Conservation (phyloP, 2,329 filamentous ascomycete species). For the Phoma sp. region DNA sequence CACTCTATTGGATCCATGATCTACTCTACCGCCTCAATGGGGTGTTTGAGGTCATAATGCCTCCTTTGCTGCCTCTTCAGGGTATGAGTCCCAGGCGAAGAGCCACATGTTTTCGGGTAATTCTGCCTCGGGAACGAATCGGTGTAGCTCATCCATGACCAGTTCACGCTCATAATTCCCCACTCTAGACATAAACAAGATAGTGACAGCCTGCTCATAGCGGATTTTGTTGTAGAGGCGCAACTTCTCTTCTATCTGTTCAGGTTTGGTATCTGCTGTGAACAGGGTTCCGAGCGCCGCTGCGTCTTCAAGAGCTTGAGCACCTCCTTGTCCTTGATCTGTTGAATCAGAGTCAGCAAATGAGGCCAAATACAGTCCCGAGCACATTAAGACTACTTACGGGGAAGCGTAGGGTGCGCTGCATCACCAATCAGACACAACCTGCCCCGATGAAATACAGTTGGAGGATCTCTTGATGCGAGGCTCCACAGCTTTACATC, state of each 20-base stretch:
- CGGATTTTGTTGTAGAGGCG: conserved; percentile 17
- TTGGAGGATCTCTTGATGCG: background rate
- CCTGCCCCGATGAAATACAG: background rate
- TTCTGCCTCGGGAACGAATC: conserved; percentile 4
- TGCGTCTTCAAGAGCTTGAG: conserved; percentile 22
- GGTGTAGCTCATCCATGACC: conserved; percentile 3
- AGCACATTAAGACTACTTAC: background rate
- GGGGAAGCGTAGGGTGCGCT: conserved; percentile 15
- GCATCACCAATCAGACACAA: conserved; percentile 2
- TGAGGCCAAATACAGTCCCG: background rate
- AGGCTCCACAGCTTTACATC: conserved; percentile 1
- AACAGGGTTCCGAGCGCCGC: conserved; percentile 17
- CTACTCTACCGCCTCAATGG: too few relatives aligned
- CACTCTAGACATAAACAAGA: conserved; percentile 15
- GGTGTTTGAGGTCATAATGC: background rate
- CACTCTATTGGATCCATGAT: too few relatives aligned
- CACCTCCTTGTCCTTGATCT: conserved; percentile 17
- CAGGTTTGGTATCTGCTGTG: conserved; percentile 2
- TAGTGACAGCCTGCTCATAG: conserved; percentile 8
- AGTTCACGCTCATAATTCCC: conserved; percentile 1
- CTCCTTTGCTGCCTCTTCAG: background rate
- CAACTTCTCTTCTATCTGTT: conserved; percentile 9
- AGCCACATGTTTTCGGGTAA: conserved; percentile 9
- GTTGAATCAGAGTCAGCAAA: background rate
- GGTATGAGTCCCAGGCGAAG: conserved; percentile 11